These are phyloP conservation scores for Penicillium crystallinum DNA, from an alignment of 495 filamentous ascomycete genomes.

Conservation along the genomic window DNA sequence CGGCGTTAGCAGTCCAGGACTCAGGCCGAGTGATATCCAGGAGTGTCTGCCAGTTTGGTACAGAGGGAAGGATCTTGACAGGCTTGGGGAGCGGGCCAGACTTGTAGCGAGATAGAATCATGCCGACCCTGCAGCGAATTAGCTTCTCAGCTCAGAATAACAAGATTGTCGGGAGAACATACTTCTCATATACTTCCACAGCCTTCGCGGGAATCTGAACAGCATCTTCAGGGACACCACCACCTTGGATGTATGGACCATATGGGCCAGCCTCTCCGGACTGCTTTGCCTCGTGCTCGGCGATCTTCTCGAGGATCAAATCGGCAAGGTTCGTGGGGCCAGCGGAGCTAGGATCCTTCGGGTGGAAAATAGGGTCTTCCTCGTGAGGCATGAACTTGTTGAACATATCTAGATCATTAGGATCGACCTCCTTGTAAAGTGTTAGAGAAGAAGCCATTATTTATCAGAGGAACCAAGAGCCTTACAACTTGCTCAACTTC, in stretches of 20 bases:
- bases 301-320: slow-evolving; percentile 89
- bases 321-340: slow-evolving; percentile 78
- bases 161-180: slow-evolving; percentile 21
- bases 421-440: slow-evolving; percentile 64
- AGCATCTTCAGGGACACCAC: slow-evolving; percentile 63
- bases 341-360: slow-evolving; percentile 41
- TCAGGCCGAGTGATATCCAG: slow-evolving; percentile 76
- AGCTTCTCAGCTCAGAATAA: slow-evolving; percentile 1
- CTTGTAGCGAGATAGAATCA: slow-evolving; percentile 87
- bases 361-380: slow-evolving; percentile 44
- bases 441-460: slow-evolving; percentile 6
- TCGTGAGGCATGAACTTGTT: slow-evolving; percentile 77
- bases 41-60: slow-evolving; percentile 86
- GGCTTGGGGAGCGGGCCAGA: slow-evolving; percentile 93
- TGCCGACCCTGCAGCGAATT: slow-evolving; percentile 60
- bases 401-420: slow-evolving; percentile 84
- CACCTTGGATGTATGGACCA: slow-evolving; percentile 40
- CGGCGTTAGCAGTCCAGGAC: slow-evolving; percentile 81
- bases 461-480: background rate
- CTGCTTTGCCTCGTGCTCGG: slow-evolving; percentile 74
- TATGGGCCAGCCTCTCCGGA: slow-evolving; percentile 26
- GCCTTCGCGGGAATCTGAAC: slow-evolving; percentile 85
- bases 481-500: slow-evolving; percentile 72
- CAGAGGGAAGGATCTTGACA: slow-evolving; percentile 90
- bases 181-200: slow-evolving; percentile 90